These are phyloP conservation scores for Aspergillus sparsus DNA, from an alignment of 495 filamentous ascomycete species.

Conservation along the genomic window DNA sequence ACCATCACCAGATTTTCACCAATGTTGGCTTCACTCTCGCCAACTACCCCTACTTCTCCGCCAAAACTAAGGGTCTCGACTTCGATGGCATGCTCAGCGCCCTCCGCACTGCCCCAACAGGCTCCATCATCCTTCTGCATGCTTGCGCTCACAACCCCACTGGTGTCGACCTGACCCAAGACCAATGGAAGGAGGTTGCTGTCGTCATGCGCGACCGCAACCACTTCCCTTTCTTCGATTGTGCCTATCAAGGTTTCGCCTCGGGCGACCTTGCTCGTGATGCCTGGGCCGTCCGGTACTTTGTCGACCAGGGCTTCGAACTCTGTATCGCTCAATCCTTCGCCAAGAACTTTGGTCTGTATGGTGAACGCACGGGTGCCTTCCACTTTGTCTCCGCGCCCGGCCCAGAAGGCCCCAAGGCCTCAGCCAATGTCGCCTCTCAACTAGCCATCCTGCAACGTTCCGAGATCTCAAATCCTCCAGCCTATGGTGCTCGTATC, in stretches of 20 bases:
- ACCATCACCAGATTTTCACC: constrained; percentile 97
- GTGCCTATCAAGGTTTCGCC: constrained; percentile 96
- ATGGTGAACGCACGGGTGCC: constrained; percentile 92
- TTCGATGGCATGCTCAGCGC: constrained; percentile 80
- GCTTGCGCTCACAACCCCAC: constrained; percentile 98
- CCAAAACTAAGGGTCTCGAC: constrained; percentile 84
- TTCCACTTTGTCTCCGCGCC: constrained; percentile 93
- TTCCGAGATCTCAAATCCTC: constrained; percentile 95
- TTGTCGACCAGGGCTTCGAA: constrained; percentile 93
- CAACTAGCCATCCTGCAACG: constrained; percentile 95
- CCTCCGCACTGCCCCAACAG: constrained; percentile 66
- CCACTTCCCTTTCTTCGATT: constrained; percentile 99
- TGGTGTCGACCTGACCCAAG: constrained; percentile 89
- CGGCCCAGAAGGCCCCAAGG: constrained; percentile 61
- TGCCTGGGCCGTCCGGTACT: constrained; percentile 88
- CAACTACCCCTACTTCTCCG: constrained; percentile 90
- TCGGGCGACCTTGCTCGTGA: constrained; percentile 85
- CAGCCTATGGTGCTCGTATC: constrained; percentile 89
- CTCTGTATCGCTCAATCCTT: constrained; percentile 94
- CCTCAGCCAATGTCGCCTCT: constrained; percentile 66
- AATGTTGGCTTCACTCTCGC: constrained; percentile 81
- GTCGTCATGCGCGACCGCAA: constrained; percentile 67
- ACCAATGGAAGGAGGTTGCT: constrained; percentile 93
- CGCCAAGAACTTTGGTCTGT: constrained; percentile 98
- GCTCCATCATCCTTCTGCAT: constrained; percentile 88